Evolutionary conservation across 2,329 filamentous ascomycete genomes (phyloP).

Genomic region (Claviceps sp.): DNA sequence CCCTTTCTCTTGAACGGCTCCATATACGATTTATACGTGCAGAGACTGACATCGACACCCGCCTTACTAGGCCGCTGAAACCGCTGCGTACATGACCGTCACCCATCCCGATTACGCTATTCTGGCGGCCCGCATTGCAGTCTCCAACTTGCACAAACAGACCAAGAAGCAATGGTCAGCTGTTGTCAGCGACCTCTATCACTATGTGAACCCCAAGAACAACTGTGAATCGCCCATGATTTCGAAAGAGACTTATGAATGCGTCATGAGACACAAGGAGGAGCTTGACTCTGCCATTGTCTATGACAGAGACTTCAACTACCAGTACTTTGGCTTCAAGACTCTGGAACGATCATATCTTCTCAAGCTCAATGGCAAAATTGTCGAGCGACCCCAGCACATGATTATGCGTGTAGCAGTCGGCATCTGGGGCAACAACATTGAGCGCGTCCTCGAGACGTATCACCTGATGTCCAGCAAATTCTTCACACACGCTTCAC

Average conservation of each 20-base stretch:
- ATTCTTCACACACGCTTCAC: constrained; percentile 95
- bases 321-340: constrained; percentile 99
- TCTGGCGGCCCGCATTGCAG: constrained; percentile 92
- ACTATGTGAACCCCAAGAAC: constrained; percentile 95
- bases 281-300: constrained; percentile 98
- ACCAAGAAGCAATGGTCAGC: constrained; percentile 99
- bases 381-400: constrained; percentile 94
- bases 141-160: constrained; percentile 99
- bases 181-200: constrained; percentile 82
- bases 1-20: not conserved
- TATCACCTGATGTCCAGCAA: constrained; percentile 99
- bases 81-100: constrained; percentile 98
- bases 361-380: constrained; percentile 86
- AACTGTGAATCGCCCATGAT: constrained; percentile 81
- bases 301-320: constrained; percentile 99
- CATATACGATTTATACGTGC: not conserved
- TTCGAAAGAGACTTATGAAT: constrained; percentile 77
- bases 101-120: constrained; percentile 99
- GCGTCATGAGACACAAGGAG: constrained; percentile 88
- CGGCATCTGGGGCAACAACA: constrained; percentile 87
- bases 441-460: constrained; percentile 90
- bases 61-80: constrained; percentile 71
- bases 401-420: constrained; percentile 99
- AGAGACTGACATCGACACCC: not conserved
- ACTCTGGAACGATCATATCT: constrained; percentile 96